A percentile compares a stretch with the other conserved stretches of the same genome.
phyloP scores from a whole-genome alignment of 441 rosid genomes.

The Omphalea diandra region DNA sequence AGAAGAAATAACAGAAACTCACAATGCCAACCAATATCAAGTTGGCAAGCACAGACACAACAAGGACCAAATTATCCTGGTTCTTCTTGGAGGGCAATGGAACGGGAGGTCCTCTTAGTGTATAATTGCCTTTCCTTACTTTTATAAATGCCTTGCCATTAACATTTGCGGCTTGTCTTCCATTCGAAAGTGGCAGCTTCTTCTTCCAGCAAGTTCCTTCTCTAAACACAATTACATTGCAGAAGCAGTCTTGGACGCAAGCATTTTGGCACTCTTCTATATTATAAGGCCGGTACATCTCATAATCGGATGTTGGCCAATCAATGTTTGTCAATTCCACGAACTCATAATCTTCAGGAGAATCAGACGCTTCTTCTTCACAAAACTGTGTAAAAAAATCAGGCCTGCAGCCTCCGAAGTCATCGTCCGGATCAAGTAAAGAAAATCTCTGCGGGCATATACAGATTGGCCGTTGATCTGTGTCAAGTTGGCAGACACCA shows the following conservation, averaged over 20 bases:
- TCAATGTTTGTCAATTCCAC: not conserved
- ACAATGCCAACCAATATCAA: slow-evolving; percentile 11
- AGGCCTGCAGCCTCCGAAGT: slow-evolving; percentile 23
- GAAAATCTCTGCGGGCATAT: slow-evolving; percentile 32
- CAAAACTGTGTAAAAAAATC: slow-evolving; percentile 30
- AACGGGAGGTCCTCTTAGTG: not conserved
- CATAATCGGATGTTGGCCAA: slow-evolving; percentile 45
- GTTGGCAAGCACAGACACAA: slow-evolving; percentile 27
- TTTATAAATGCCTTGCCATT: slow-evolving; percentile 26
- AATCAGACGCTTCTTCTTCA: not conserved
- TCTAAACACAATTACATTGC: slow-evolving; percentile 35
- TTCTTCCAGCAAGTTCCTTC: slow-evolving; percentile 40
- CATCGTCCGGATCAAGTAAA: slow-evolving; percentile 23
- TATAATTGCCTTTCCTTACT: slow-evolving; percentile 16
- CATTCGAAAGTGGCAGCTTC: slow-evolving; percentile 41
- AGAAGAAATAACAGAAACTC: slow-evolving; percentile 16
- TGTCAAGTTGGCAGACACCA: slow-evolving; percentile 26
- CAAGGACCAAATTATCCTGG: not conserved
- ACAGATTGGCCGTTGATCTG: slow-evolving; percentile 29
- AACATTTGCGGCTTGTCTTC: not conserved
- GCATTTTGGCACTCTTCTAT: slow-evolving; percentile 34
- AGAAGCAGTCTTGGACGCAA: slow-evolving; percentile 46
- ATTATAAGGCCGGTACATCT: slow-evolving; percentile 14
- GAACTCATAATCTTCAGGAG: slow-evolving; percentile 15
- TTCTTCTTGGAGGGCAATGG: slow-evolving; percentile 9